These are phyloP conservation scores for Phaeosphaeriaceae sp. DNA, from an alignment of 2,329 filamentous ascomycete genomes.

Conservation along the genomic window DNA sequence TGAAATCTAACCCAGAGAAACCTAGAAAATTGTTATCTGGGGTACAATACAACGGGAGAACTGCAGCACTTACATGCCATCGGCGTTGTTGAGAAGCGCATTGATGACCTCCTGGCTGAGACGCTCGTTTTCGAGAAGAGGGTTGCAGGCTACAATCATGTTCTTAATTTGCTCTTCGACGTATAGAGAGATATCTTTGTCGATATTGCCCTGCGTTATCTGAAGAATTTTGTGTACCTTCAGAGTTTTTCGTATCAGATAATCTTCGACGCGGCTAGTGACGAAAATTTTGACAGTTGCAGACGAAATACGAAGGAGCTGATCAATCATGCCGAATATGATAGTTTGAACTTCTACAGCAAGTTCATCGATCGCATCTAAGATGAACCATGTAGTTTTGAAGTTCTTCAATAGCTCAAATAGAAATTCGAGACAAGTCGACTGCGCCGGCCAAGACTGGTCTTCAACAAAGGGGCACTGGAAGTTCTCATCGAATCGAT, in stretches of 20 bases:
- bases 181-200: constrained; percentile 13
- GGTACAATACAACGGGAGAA: not conserved
- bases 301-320: too few relatives aligned
- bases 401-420: too few relatives aligned
- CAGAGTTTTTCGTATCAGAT: constrained; percentile 4
- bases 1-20: constrained; percentile 45
- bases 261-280: constrained; percentile 22
- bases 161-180: constrained; percentile 9
- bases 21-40: constrained; percentile 17
- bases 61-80: constrained; percentile 23
- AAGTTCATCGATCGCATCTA: too few relatives aligned
- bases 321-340: too few relatives aligned
- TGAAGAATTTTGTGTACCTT: constrained; percentile 3
- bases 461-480: too few relatives aligned
- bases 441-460: too few relatives aligned
- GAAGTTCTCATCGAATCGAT: constrained; percentile 14
- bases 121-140: constrained; percentile 3
- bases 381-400: too few relatives aligned
- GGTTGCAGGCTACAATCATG: constrained; percentile 4
- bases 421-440: too few relatives aligned
- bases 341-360: too few relatives aligned
- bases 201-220: constrained; percentile 1
- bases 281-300: constrained; percentile 14
- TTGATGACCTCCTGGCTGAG: constrained; percentile 16
- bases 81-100: constrained; percentile 14